phyloP scores from a whole-genome alignment of 1,139 yeast genomes.

The Meyerozyma sp. region DNA sequence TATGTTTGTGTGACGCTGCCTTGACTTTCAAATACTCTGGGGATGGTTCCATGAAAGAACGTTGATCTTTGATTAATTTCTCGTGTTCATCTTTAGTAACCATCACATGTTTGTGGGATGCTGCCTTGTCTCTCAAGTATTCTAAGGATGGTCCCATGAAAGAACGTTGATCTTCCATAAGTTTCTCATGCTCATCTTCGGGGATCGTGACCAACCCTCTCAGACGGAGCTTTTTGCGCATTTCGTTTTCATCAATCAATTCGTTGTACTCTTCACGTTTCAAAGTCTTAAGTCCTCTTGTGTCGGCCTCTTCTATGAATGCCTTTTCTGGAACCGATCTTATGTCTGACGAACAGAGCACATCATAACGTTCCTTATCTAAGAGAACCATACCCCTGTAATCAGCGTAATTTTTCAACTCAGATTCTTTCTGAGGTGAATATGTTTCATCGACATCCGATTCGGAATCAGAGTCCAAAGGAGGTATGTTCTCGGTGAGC shows the following conservation, averaged over 20 bases:
- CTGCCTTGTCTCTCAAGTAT: slow-evolving; percentile 14
- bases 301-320: slow-evolving; percentile 17
- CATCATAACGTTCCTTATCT: slow-evolving; percentile 42
- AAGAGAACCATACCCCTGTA: slow-evolving; percentile 46
- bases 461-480: slow-evolving; percentile 29
- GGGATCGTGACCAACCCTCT: slow-evolving; percentile 34
- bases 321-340: slow-evolving; percentile 18
- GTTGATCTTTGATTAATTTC: slow-evolving; percentile 10
- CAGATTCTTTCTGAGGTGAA: slow-evolving; percentile 18
- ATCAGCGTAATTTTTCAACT: slow-evolving; percentile 45
- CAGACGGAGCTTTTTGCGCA: slow-evolving; percentile 25
- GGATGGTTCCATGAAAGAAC: slow-evolving; percentile 12
- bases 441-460: slow-evolving; percentile 14
- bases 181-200: slow-evolving; percentile 13
- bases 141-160: slow-evolving; percentile 14
- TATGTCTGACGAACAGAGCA: slow-evolving; percentile 19
- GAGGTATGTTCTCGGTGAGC: background rate
- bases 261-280: slow-evolving; percentile 21
- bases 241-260: slow-evolving; percentile 27
- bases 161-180: slow-evolving; percentile 9
- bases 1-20: slow-evolving; percentile 13
- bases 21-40: slow-evolving; percentile 13
- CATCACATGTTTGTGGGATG: slow-evolving; percentile 13
- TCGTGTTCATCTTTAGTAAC: slow-evolving; percentile 14
- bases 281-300: slow-evolving; percentile 25